Base-by-base conservation (phyloP, 805 yeast genomes). In the Teunomyces pallodes region DNA sequence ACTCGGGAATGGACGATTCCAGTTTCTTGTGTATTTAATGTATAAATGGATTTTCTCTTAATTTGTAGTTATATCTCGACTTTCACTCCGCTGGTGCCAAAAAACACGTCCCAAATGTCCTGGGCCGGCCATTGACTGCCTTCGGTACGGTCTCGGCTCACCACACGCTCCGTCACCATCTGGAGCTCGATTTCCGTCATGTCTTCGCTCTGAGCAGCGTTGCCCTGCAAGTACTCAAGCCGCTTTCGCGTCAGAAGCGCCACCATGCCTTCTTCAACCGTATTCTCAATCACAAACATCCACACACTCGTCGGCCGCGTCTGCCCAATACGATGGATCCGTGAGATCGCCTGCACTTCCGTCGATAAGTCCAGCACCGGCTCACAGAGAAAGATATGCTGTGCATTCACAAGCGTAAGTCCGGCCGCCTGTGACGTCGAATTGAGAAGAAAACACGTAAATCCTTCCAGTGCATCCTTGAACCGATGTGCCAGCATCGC, bases 281-380 rank as follows among this genome's bases (percentile, higher is more conserved):
- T 83, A 36, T 85, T 83, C 47, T 79, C 81, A 47, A 91, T 86
- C 20, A 87, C 83, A 69, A 92, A 90, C 80, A 87, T 85, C 97
- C 98, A 94, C 1, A 92, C 96, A 1, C 84, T 86, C 0, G 99
- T 94, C 12, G 80, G 82, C 39, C 76, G 72, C 2, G 75, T 77
- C 65, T 94, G 99, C 0, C 99, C 99, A 60, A 92, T 91, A 53
- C 99, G 72, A 61, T 92, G 96, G 38, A 94, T 83, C 53, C 99
- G 78, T 43, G 95, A 88, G 46, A 91, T 86, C 0, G 98, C 97
- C 62, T 92, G 99, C 12, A 89, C 62, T 57, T 94, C 98, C 42
- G 90, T 74, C 2, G 96, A 86, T 0, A 91, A 82, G 58, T 90
- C 90, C 12, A 94, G 85, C 48, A 94, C 74, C 1, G 99, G 98